Base-by-base conservation (phyloP, 2,329 filamentous ascomycete genomes). In the Apiospora pterosperma region DNA sequence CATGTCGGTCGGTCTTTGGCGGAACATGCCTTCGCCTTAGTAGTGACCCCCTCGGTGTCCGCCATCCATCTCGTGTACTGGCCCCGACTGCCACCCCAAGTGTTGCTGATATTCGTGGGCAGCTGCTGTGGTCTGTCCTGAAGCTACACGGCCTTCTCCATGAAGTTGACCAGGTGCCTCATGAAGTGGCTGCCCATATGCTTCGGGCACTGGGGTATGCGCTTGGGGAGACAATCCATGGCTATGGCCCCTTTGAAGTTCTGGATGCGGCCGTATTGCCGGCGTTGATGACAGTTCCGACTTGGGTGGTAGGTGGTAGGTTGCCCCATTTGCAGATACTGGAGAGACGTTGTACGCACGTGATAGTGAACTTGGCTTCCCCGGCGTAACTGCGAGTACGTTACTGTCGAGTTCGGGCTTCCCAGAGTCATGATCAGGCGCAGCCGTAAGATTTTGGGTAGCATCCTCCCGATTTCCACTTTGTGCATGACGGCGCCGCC, bases 371-470 rank as follows among this genome's bases (percentile, higher is more conserved):
- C 64, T 44, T 8, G 16, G 31, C 31, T 71, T 70, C 31, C 59
- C 36, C 14, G 48, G 28, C 16, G 41, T 28, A 4, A 62, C 60
- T 7, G 63, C 64, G n/a, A 67, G 23, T 28, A 64, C 61, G 5
- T 62, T 68, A 48, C 68, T 67, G 52, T 74, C 73, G 23, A 75
- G 73, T 58, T 75, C 73, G 5, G 70, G 67, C 55, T 74, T 75
- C 5, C 66, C 67, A 14, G 25, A 23, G 23, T 14, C 25, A 59
- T 59, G 25, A 48, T 36, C 36, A n/a, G 34, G 34, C 11, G 11
- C 19, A n/a, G 1, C 28, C 12, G 55, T 38, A 55, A 44, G 36
- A 36, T 59, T 65, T 0, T 59, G 42, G n/a, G 21, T 28, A 14
- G 36, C 25, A 12, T 61, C 63, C 28, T 63, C 63, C 42, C 34